A percentile compares a stretch with the other conserved stretches of the same genome.
phyloP scores from a whole-genome alignment of 768 basidiomycete species.

The Clavulina sp. region DNA sequence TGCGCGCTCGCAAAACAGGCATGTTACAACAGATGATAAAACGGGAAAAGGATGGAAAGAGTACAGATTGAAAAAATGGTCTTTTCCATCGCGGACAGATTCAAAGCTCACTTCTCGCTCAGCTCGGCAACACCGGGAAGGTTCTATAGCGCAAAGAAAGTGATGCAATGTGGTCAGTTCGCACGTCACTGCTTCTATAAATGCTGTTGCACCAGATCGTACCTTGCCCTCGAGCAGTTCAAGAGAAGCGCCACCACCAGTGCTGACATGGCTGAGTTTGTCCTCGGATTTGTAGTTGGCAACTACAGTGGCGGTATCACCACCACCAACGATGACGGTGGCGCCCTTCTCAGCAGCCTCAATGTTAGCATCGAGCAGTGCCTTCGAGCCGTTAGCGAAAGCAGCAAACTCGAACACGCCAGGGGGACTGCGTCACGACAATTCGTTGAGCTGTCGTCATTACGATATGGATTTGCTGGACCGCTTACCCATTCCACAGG shows the following conservation, averaged over 20 bases:
- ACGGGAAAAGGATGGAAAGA: not conserved
- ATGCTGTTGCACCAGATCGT: conserved; percentile 11
- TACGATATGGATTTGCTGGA: not conserved
- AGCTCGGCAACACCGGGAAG: conserved; percentile 86
- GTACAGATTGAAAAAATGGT: not conserved
- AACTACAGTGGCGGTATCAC: conserved; percentile 90
- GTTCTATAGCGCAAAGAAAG: conserved; percentile 26
- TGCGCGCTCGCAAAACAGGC: no score
- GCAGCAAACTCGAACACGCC: conserved; percentile 95
- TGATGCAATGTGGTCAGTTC: conserved; percentile 11
- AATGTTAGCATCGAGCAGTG: conserved; percentile 69
- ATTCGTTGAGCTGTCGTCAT: not conserved
- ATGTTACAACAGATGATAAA: no score
- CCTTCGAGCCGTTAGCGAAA: conserved; percentile 71
- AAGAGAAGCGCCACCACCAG: conserved; percentile 83
- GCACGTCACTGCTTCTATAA: not conserved
- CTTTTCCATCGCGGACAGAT: not conserved
- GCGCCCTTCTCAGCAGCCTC: conserved; percentile 74
- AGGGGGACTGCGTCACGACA: conserved; percentile 46
- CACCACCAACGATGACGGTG: conserved; percentile 89
- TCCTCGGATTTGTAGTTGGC: conserved; percentile 75
- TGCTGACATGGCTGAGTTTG: conserved; percentile 89
- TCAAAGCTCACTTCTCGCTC: conserved; percentile 45
- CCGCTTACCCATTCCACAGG: conserved; percentile 73
- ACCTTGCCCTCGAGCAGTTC: conserved; percentile 98